Evolutionary conservation across 176 grass and related monocot species (phyloP), one percentile per base, ranked within the genome.

Genomic region (Chrysopogon serrulatus): DNA sequence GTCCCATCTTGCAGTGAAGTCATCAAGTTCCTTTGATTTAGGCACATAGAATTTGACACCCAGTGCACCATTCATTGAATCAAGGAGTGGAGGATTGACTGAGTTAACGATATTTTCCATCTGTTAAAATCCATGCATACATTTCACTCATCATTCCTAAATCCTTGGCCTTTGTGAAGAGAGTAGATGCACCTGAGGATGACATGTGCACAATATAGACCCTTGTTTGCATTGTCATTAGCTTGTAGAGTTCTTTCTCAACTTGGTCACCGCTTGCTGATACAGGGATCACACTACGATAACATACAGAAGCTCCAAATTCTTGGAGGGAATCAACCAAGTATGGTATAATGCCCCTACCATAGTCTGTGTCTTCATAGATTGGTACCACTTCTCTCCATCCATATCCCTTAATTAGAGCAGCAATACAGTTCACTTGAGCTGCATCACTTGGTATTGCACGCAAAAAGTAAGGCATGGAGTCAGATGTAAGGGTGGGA

Each of bases 201-300:
- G 86, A 48, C 86, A 89, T 96, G n/a, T 93, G 88, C 16, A 96
- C 84, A 65, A 91, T n/a, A n/a, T 83, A 96, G 15, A 96, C 94
- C 41, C 88, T 86, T 39, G 82, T 79, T 65, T 85, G 88, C 78
- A 86, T 68, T 27, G 67, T 89, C 88, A 83, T 78, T 13, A 95
- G 54, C 39, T 79, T 88, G 32, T 83, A 68, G 8, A 91, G 83
- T 61, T 90, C 76, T 40, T 34, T 0, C 30, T 31, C 34, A 26
- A 92, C 30, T 43, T 90, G 62, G 0, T 71, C 65, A 67, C 21
- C 61, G 5, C 2, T 77, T 18, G 88, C 83, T 30, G 59, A 89
- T 32, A 23, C 10, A 73, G 88, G 13, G 28, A 96, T 77, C 2
- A 23, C 27, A 48, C 86, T 84, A 1, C 76, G 86, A 47, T 90